These are phyloP conservation scores for Vickermania ingenoplastis DNA, from an alignment of 208 protist genomes.

Conservation along the genomic window DNA sequence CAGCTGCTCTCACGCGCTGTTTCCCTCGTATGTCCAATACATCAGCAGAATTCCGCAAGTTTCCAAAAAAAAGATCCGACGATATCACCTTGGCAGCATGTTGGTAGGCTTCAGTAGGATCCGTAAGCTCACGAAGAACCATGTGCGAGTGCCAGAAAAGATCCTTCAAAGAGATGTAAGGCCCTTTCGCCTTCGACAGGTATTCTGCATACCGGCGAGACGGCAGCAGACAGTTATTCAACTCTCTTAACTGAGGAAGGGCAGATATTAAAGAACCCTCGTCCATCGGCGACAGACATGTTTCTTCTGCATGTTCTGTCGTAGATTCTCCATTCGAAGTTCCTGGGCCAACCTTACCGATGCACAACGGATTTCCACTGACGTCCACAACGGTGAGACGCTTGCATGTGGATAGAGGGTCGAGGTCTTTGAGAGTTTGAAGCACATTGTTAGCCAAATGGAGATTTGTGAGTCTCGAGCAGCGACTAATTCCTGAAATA, in stretches of 20 bases:
- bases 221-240: constrained; percentile 25
- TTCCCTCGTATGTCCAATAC: not conserved
- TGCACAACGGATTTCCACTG: constrained; percentile 43
- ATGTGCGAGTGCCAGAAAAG: no score
- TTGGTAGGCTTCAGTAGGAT: no score
- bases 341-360: not conserved
- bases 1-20: constrained; percentile 4
- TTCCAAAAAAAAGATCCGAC: not conserved
- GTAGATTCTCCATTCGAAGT: constrained; percentile 1
- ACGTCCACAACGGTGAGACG: constrained; percentile 35
- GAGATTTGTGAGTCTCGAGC: constrained; percentile 39
- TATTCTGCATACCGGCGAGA: not conserved
- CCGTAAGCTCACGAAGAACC: no score
- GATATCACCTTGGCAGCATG: no score
- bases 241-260: constrained; percentile 19
- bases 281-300: not conserved
- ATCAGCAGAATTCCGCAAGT: constrained; percentile 1
- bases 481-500: constrained; percentile 45
- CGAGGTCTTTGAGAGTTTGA: constrained; percentile 12
- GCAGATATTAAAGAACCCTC: not conserved
- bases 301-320: not conserved
- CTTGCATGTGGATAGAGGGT: constrained; percentile 34
- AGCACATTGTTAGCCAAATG: constrained; percentile 64
- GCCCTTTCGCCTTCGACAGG: no score
- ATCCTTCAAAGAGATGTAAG: no score